Evolutionary conservation across 371 early-diverging fungal genomes (phyloP), one percentile per base, ranked within the genome.

Genomic region (Mortierella sp.): DNA sequence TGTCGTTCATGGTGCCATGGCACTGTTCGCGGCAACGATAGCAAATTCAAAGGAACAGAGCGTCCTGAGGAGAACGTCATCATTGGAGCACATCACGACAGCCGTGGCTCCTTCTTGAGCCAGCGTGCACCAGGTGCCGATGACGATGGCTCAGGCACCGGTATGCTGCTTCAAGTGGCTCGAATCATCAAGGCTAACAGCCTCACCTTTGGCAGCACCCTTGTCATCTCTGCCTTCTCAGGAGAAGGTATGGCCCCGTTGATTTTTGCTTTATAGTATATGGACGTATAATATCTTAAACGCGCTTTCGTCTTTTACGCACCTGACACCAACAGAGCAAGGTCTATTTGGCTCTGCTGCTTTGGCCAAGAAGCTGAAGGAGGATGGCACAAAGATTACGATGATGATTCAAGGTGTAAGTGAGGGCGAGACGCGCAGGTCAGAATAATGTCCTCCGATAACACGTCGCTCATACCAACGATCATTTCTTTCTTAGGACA

Each of bases 91-190:
- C 81, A 81, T 65, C 68, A 78, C 43, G 81, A 81, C 48, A 56
- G 59, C 26, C 78, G 80, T 9, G 78, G 78, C 31, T 72, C 78
- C 5, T 61, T 66, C 52, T 62, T 73, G 50, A 64, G 65, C 49
- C 62, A 62, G 7, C 76, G 81, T 15, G 81, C 81, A 6, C 81
- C 81, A 2, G 81, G 81, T 21, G 81, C 79, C 2, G 62, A 81
- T n/a, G 81, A 79, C 46, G 73, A 80, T 56, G 79, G 76, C 34
- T 64, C 65, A 14, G 81, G 81, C 17, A 42, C 80, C 1, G 52
- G 68, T 31, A 71, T 79, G 81, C 53, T 81, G 6, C 63, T 81
- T 11, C 64, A 69, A 34, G 54, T 64, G 1, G 65, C 73, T 15
- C 64, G 68, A 27, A 39, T 64, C 43, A 65, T 81, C 59, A 54